Percentiles rank a stretch among this genome's conserved stretches.
Evolutionary conservation across 768 basidiomycete species (phyloP).

Genomic region (Mrakia gelida): DNA sequence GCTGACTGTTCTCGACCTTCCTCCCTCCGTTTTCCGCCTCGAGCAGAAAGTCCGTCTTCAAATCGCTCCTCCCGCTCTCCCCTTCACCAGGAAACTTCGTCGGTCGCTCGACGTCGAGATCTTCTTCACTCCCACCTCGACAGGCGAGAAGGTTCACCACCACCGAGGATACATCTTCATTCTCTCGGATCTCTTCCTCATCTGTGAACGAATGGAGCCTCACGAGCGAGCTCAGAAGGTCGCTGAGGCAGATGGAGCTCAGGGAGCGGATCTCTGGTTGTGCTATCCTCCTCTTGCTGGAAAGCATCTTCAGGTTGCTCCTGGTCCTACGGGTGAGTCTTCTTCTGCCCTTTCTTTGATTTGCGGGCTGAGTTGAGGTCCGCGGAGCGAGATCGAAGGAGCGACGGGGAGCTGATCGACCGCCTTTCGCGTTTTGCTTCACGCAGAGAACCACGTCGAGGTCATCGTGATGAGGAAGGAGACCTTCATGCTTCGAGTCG

Average conservation of each 20-base stretch:
- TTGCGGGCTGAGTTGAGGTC: too few relatives aligned
- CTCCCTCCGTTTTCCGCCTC: background rate
- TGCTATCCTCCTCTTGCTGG: conserved; percentile 93
- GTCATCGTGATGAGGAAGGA: conserved; percentile 87
- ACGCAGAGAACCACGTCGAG: conserved; percentile 64
- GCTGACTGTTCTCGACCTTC: conserved; percentile 7
- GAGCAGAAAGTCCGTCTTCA: conserved; percentile 79
- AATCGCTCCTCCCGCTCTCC: conserved; percentile 72
- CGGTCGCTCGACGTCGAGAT: conserved; percentile 67
- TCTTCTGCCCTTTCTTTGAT: background rate
- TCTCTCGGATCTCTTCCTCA: conserved; percentile 84
- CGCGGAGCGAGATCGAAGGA: background rate
- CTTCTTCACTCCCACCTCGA: conserved; percentile 69
- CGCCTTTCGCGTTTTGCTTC: background rate
- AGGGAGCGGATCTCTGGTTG: conserved; percentile 77
- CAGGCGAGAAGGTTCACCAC: conserved; percentile 68
- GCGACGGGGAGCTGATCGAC: background rate
- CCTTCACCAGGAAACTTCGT: conserved; percentile 72
- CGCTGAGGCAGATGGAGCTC: conserved; percentile 45
- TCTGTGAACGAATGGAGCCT: conserved; percentile 76
- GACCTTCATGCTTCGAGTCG: conserved; percentile 61
- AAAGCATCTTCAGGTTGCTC: conserved; percentile 74
- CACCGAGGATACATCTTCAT: conserved; percentile 75
- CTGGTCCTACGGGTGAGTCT: conserved; percentile 50
- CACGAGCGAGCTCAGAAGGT: conserved; percentile 52